Conservation (phyloP, 73 alveolate genomes). For the Breviolum minutum region DNA sequence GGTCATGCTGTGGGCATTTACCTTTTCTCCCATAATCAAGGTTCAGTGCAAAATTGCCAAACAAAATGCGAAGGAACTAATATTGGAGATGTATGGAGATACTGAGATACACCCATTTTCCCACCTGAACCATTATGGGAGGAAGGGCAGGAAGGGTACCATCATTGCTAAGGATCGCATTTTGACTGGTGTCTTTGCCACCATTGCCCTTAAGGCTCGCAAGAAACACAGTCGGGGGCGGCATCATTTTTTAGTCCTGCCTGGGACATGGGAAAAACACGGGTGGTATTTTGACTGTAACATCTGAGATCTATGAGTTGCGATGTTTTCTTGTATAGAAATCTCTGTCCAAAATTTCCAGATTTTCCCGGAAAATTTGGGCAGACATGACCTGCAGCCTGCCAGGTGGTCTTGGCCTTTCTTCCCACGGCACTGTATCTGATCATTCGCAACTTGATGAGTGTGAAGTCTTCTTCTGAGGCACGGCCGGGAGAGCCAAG, state of each 20-base stretch:
- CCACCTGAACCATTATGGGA: background rate
- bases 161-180: slow-evolving; percentile 5
- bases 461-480: slow-evolving; percentile 64
- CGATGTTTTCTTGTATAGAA: no score
- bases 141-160: background rate
- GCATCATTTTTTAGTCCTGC: background rate
- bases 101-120: no score
- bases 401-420: slow-evolving; percentile 64
- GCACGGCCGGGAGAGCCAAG: no score
- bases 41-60: no score
- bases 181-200: slow-evolving; percentile 69
- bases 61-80: no score
- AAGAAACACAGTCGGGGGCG: background rate
- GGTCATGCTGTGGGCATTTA: no score
- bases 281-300: no score
- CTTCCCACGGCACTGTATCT: slow-evolving; percentile 57
- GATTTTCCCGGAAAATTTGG: background rate
- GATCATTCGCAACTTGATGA: slow-evolving; percentile 75
- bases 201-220: slow-evolving; percentile 75
- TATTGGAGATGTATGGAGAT: no score
- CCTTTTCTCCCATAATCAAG: no score
- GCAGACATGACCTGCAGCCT: no score
- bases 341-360: no score
- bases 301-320: no score
- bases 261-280: background rate